These are phyloP conservation scores for Arthrobotrys pseudoclavata DNA, from an alignment of 2,329 filamentous ascomycete species.

Conservation along the genomic window DNA sequence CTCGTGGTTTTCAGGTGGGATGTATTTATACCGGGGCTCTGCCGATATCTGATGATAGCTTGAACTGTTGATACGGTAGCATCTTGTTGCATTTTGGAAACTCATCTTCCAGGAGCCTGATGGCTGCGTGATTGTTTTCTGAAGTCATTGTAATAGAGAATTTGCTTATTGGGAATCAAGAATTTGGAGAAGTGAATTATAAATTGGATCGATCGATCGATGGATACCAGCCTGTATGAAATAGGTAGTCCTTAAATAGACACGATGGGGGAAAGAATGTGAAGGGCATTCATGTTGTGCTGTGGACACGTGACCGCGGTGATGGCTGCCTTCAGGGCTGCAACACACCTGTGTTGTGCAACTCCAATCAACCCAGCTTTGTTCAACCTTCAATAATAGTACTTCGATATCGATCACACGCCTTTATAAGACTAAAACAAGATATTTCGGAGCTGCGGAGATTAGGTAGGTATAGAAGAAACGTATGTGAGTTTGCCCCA, in stretches of 20 bases:
- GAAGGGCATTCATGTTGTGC: no score
- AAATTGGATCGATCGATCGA: no score
- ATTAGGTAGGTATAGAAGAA: constrained; percentile 12
- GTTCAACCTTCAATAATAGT: not conserved
- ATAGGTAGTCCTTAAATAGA: no score
- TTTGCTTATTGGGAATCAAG: no score
- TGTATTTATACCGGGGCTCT: constrained; percentile 25
- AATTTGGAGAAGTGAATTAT: no score
- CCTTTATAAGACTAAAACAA: not conserved
- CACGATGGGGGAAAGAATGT: no score
- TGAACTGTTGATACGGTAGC: not conserved
- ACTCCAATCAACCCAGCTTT: constrained; percentile 4
- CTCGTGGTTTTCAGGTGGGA: constrained; percentile 19
- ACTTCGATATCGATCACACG: not conserved
- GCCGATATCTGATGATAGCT: not conserved
- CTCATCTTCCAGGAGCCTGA: no score
- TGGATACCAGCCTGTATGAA: no score
- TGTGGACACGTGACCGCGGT: no score
- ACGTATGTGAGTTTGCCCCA: not conserved
- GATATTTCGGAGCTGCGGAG: not conserved
- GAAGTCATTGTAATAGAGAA: no score
- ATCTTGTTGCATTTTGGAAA: constrained; percentile 42
- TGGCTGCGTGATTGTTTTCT: no score
- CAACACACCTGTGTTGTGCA: constrained; percentile 46
- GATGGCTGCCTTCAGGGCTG: no score